A percentile compares a stretch with the other conserved stretches of the same genome.
Evolutionary conservation across 495 filamentous ascomycete genomes (phyloP).

Genomic region (Paragyromitra xinjiangensis): DNA sequence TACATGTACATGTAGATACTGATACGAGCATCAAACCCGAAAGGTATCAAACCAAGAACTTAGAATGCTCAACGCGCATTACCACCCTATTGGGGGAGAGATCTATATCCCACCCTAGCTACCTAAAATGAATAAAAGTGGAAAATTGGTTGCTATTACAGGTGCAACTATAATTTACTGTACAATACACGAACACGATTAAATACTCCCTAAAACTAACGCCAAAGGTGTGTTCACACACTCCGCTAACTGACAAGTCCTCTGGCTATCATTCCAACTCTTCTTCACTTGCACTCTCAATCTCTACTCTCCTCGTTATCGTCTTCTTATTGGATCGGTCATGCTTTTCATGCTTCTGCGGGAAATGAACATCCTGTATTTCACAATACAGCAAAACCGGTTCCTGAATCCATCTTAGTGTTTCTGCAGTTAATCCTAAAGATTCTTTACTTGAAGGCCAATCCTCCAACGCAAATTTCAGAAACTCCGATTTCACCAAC

Average conservation of each 20-base stretch:
- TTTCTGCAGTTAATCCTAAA: constrained; percentile 23
- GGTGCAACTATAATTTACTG: neutral
- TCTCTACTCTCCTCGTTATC: constrained; percentile 24
- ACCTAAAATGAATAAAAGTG: neutral
- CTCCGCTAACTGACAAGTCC: neutral
- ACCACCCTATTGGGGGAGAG: no score
- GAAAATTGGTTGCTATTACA: neutral
- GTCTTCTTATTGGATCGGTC: neutral
- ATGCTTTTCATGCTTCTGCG: neutral
- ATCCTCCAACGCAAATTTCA: constrained; percentile 38
- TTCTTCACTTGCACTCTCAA: constrained; percentile 44
- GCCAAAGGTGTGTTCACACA: neutral
- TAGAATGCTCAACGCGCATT: no score
- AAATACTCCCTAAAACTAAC: neutral
- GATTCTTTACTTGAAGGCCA: constrained; percentile 27
- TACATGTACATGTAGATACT: no score
- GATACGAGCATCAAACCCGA: no score
- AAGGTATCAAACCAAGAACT: no score
- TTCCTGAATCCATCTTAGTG: constrained; percentile 30
- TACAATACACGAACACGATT: neutral
- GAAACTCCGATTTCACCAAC: constrained; percentile 14
- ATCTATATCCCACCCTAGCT: no score
- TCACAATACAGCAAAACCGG: constrained; percentile 42
- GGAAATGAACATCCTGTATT: constrained; percentile 35
- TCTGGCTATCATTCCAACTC: constrained; percentile 26